Evolutionary conservation across 164 flowering plant species (phyloP).

Genomic region (Berberis vulgaris): DNA sequence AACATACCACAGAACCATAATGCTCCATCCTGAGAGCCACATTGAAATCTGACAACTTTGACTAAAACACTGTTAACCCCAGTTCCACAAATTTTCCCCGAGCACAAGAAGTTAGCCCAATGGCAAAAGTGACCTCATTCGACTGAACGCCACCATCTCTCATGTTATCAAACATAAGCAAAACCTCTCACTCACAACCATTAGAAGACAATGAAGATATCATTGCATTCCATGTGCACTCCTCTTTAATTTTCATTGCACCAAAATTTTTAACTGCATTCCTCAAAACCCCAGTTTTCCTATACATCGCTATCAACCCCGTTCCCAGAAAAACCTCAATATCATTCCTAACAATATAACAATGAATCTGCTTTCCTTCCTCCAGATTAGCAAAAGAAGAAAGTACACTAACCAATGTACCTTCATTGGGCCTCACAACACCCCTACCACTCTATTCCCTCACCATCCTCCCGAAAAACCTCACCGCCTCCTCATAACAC

Average conservation of each 20-base stretch:
- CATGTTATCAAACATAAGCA: constrained; percentile 56
- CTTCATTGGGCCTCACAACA: constrained; percentile 57
- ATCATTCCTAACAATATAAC: constrained; percentile 37
- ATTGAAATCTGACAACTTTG: constrained; percentile 34
- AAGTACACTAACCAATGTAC: constrained; percentile 62
- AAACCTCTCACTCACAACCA: constrained; percentile 45
- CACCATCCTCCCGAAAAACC: constrained; percentile 50
- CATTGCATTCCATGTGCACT: constrained; percentile 81
- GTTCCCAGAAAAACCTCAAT: constrained; percentile 38
- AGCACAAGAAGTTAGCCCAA: constrained; percentile 64
- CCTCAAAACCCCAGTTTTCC: constrained; percentile 43
- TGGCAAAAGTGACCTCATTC: constrained; percentile 59
- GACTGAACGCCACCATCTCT: constrained; percentile 26
- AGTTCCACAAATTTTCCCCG: constrained; percentile 42
- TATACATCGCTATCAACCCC: constrained; percentile 58
- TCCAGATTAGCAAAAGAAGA: constrained; percentile 48
- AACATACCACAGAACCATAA: constrained; percentile 73
- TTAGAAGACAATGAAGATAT: constrained; percentile 53
- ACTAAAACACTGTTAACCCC: constrained; percentile 40
- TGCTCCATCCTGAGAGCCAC: constrained; percentile 64
- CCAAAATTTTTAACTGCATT: constrained; percentile 35
- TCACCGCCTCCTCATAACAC: constrained; percentile 33
- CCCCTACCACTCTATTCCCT: constrained; percentile 21
- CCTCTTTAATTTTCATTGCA: constrained; percentile 29
- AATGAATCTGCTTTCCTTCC: constrained; percentile 64